Percentiles rank a stretch among this genome's conserved stretches.
phyloP scores from a whole-genome alignment of 2,329 filamentous ascomycete genomes.

The Hypoxylon rubiginosum region DNA sequence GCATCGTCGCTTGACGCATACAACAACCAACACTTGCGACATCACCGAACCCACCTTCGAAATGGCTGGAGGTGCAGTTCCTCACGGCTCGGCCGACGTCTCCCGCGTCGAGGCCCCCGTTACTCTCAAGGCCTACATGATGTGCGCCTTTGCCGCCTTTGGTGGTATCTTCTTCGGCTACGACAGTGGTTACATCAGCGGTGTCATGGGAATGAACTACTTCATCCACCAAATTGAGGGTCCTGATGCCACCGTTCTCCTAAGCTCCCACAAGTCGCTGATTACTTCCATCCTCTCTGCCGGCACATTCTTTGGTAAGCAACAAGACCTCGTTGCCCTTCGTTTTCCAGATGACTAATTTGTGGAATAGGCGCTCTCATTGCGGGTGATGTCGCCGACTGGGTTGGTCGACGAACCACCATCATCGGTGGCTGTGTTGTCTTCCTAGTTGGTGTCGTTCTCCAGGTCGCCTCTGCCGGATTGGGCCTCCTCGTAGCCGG shows the following conservation, averaged over 20 bases:
- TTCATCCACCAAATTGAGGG: conserved; percentile 54
- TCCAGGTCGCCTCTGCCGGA: conserved; percentile 72
- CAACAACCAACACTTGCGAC: no score
- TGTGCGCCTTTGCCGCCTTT: conserved; percentile 53
- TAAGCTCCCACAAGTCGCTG: conserved; percentile 63
- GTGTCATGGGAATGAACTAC: conserved; percentile 56
- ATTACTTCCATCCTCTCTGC: conserved; percentile 83
- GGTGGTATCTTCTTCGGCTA: conserved; percentile 58
- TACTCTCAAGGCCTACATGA: conserved; percentile 64
- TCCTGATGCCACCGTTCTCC: conserved; percentile 52
- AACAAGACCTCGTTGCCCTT: neutral
- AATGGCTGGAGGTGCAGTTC: conserved; percentile 50
- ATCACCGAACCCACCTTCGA: neutral
- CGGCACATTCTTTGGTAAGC: conserved; percentile 77
- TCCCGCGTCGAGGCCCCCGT: conserved; percentile 70
- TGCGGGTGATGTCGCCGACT: conserved; percentile 82
- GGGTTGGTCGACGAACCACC: conserved; percentile 78
- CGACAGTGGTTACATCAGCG: conserved; percentile 57
- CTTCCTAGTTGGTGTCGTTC: conserved; percentile 76
- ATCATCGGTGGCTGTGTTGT: conserved; percentile 78
- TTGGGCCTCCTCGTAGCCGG: conserved; percentile 77
- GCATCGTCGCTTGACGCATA: no score
- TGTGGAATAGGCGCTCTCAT: conserved; percentile 69
- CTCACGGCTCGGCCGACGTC: conserved; percentile 61
- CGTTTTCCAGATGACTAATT: neutral